Evolutionary conservation across 164 flowering plant genomes (phyloP).

Genomic region (Vitis cinerea): DNA sequence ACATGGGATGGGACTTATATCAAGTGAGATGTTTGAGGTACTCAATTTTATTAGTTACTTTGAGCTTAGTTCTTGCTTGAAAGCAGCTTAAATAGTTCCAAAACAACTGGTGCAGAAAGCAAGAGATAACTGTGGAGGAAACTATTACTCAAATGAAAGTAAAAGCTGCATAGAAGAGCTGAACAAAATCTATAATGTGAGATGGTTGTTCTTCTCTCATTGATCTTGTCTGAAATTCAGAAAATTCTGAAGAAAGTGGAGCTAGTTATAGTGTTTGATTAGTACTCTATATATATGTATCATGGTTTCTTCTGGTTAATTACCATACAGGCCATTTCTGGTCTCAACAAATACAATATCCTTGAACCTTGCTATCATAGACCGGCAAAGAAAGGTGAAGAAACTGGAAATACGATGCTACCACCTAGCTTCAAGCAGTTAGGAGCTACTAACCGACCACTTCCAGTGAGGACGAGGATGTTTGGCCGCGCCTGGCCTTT

Average conservation of each 20-base stretch:
- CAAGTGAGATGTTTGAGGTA: slow-evolving; percentile 32
- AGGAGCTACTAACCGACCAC: slow-evolving; percentile 24
- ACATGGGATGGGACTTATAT: slow-evolving; percentile 45
- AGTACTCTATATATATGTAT: neutral
- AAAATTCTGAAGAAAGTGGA: too few relatives aligned
- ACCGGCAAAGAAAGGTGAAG: neutral
- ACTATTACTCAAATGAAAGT: slow-evolving; percentile 3
- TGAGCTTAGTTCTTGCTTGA: neutral
- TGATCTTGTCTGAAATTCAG: too few relatives aligned
- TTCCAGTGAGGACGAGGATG: slow-evolving; percentile 36
- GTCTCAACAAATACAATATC: slow-evolving; percentile 33
- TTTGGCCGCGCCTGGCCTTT: slow-evolving; percentile 44
- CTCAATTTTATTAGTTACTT: neutral
- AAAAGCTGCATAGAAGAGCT: slow-evolving; percentile 2
- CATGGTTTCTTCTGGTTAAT: neutral
- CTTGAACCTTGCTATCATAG: slow-evolving; percentile 42
- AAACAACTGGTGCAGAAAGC: slow-evolving; percentile 14
- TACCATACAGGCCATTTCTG: slow-evolving; percentile 11
- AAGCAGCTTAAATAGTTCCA: neutral
- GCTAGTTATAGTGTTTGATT: neutral
- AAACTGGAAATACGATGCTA: slow-evolving; percentile 7
- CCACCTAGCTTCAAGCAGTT: slow-evolving; percentile 25
- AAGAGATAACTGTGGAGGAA: slow-evolving; percentile 18
- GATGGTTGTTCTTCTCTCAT: neutral
- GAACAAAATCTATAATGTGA: slow-evolving; percentile 18